Conservation (phyloP, 371 early-diverging fungal genomes). For the Mucor lusitanicus region DNA sequence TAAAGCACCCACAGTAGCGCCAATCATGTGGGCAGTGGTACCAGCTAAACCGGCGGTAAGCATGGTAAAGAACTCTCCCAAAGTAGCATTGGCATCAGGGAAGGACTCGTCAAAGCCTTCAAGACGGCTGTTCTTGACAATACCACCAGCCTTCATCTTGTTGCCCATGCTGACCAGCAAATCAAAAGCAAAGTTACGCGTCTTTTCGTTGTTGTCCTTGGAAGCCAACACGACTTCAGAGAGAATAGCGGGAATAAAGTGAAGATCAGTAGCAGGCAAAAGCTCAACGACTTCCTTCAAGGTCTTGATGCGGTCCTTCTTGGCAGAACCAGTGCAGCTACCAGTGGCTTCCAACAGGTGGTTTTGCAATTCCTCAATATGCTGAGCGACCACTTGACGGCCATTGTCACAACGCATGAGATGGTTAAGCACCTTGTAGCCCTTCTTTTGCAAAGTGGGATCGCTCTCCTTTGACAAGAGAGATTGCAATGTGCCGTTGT, state of each 20-base stretch:
- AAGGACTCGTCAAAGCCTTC: conserved; percentile 58
- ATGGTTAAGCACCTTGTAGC: conserved; percentile 83
- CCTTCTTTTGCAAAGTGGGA: conserved; percentile 88
- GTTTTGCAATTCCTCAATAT: conserved; percentile 51
- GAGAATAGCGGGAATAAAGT: conserved; percentile 82
- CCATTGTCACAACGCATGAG: conserved; percentile 56
- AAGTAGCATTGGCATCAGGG: conserved; percentile 54
- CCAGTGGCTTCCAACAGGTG: conserved; percentile 58
- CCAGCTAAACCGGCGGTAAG: conserved; percentile 94
- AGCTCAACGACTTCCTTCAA: conserved; percentile 56
- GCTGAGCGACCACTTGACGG: conserved; percentile 38
- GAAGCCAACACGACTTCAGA: conserved; percentile 91
- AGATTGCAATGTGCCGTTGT: conserved; percentile 55
- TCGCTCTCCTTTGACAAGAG: conserved; percentile 70
- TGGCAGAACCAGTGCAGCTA: conserved; percentile 62
- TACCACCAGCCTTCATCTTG: conserved; percentile 82
- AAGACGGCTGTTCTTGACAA: conserved; percentile 54
- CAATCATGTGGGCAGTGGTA: conserved; percentile 89
- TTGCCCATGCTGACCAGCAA: conserved; percentile 86
- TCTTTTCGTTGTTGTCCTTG: conserved; percentile 92
- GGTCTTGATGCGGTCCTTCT: conserved; percentile 69
- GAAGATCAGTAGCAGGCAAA: conserved; percentile 66
- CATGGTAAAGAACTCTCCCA: conserved; percentile 81
- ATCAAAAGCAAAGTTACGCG: conserved; percentile 82
- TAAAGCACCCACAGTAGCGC: conserved; percentile 85